A percentile compares a stretch with the other conserved stretches of the same genome.
Conservation (phyloP, 2,329 filamentous ascomycete genomes). For the Phaeosphaeriaceae sp. region DNA sequence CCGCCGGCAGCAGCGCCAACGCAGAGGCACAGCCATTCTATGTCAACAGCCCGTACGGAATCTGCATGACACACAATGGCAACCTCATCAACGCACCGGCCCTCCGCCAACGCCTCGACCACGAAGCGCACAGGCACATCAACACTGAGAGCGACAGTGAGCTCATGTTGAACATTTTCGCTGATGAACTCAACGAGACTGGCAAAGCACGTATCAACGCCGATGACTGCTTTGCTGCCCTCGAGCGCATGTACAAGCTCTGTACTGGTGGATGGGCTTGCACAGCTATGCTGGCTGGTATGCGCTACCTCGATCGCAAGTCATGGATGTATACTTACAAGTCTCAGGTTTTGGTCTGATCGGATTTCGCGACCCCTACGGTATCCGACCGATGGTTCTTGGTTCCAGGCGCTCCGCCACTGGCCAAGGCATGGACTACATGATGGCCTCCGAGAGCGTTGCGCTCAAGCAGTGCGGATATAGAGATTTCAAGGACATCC, state of each 20-base stretch:
- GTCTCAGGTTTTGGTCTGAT: conserved; percentile 74
- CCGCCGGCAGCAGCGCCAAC: conserved; percentile 82
- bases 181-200: conserved; percentile 79
- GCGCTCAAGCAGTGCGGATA: conserved; percentile 85
- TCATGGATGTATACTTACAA: conserved; percentile 17
- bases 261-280: conserved; percentile 82
- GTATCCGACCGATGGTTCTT: conserved; percentile 82
- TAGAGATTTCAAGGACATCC: conserved; percentile 75
- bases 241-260: conserved; percentile 75
- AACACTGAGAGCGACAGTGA: conserved; percentile 92
- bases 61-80: conserved; percentile 84
- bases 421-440: conserved; percentile 77
- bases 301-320: conserved; percentile 9
- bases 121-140: conserved; percentile 82
- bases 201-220: conserved; percentile 82
- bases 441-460: conserved; percentile 89
- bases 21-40: conserved; percentile 93
- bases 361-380: conserved; percentile 80
- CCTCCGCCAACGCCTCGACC: conserved; percentile 75
- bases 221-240: conserved; percentile 76
- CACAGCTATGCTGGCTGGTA: conserved; percentile 79
- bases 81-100: conserved; percentile 84
- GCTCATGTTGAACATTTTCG: conserved; percentile 87
- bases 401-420: conserved; percentile 76
- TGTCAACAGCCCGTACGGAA: conserved; percentile 84